Base-by-base conservation (phyloP, 2,329 filamentous ascomycete species). In the Neofusicoccum sp. region DNA sequence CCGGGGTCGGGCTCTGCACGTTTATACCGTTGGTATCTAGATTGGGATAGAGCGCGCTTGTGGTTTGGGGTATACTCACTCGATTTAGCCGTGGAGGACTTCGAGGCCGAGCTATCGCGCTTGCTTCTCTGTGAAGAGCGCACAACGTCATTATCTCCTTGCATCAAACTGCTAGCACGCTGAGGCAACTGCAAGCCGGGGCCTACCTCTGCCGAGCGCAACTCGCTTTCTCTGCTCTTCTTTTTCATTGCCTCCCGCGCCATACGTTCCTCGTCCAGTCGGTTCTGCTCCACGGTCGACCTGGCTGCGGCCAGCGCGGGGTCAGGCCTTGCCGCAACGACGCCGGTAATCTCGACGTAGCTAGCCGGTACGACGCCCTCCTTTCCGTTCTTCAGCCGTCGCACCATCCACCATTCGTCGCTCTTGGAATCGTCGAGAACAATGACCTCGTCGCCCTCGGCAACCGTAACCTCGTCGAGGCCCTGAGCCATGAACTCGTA, bases 321-420 rank as follows among this genome's bases (percentile, higher is more conserved):
- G 44, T 78, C 79, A 30, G 70, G 58, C 16, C 77, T 68, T 28
- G 81, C 75, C 36, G 82, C 78, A 26, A 88, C 75, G 11, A 84
- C 84, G 60, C 91, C 91, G 24, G 86, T 93, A 57, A 96, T 80
- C 74, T 99, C 93, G 67, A 99, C 88, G 70, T 98, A 99, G 76
- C 91, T 96, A 79, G 92, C 95, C 12, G 95, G 95, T 7, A 99
- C 93, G 28, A 99, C 95, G 40, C 95, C 95, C 77, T 97, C 91
- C 71, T 92, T 95, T 67, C 91, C 91, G 72, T 92, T 98, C 78
- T 92, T 96, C 64, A 97, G 71, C 36, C 93, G 86, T 62, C 90
- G 86, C 36, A 99, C 91, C 80, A 95, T 92, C 93, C 95, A 98
- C 95, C 95, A 99, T 72, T 99, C 95, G 62, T 97, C 92, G 64